Evolutionary conservation across 2,329 filamentous ascomycete genomes (phyloP).

Genomic region (Calonectria pteridis): DNA sequence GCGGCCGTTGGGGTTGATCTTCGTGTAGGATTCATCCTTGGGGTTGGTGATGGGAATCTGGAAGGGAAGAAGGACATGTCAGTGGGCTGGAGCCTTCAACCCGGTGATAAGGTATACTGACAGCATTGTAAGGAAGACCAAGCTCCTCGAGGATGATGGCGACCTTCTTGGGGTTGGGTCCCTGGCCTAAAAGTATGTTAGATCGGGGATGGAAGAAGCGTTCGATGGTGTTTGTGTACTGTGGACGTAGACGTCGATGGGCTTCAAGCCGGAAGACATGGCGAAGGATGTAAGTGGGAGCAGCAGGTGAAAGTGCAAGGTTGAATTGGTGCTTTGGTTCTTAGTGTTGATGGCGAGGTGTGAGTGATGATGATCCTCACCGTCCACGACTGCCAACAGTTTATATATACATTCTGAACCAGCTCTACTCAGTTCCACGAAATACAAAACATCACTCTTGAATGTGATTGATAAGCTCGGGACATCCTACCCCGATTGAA

Average conservation of each 20-base stretch:
- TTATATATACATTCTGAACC: background rate
- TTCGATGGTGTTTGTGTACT: constrained; percentile 5
- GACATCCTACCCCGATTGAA: background rate
- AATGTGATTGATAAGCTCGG: background rate
- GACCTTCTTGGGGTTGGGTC: constrained; percentile 50
- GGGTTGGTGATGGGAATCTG: constrained; percentile 40
- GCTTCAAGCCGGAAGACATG: constrained; percentile 32
- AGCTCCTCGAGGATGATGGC: constrained; percentile 53
- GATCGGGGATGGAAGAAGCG: background rate
- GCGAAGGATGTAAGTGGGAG: background rate
- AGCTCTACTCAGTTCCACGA: background rate
- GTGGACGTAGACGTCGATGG: constrained; percentile 35
- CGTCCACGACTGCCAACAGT: background rate
- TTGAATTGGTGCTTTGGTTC: background rate
- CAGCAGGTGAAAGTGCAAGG: background rate
- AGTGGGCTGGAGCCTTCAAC: background rate
- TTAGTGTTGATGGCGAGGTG: background rate
- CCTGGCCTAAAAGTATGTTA: constrained; percentile 31
- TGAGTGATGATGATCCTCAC: background rate
- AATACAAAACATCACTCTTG: background rate
- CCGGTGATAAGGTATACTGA: constrained; percentile 15
- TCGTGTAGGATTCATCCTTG: constrained; percentile 40
- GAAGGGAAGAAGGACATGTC: background rate
- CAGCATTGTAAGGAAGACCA: constrained; percentile 49
- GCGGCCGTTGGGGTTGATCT: constrained; percentile 51